Percentiles rank a stretch among this genome's conserved stretches.
These are phyloP conservation scores for Phytomonas sp. DNA, from an alignment of 208 protist genomes.

Conservation along the genomic window DNA sequence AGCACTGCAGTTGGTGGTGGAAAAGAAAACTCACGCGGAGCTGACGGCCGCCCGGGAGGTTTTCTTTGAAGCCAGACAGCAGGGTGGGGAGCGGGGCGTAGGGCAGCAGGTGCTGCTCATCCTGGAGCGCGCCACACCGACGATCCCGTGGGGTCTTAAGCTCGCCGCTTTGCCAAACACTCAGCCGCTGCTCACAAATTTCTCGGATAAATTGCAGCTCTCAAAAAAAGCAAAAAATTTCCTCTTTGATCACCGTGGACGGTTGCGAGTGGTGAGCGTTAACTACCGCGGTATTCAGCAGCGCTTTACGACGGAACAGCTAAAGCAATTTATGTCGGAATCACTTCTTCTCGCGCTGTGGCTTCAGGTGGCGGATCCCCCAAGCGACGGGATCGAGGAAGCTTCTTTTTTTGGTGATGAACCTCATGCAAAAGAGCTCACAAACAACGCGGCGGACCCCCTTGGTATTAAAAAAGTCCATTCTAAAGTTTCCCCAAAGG, in stretches of 20 bases:
- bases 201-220: conserved; percentile 20
- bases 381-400: conserved; percentile 9
- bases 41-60: conserved; percentile 39
- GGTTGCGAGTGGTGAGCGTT: conserved; percentile 26
- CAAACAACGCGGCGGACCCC: not conserved
- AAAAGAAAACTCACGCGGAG: conserved; percentile 20
- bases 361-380: conserved; percentile 20
- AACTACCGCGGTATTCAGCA: conserved; percentile 30
- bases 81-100: conserved; percentile 39
- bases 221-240: conserved; percentile 41
- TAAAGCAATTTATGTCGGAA: conserved; percentile 11
- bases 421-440: not conserved
- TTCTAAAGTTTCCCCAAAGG: not conserved
- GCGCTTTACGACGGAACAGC: conserved; percentile 7
- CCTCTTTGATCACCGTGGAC: conserved; percentile 27
- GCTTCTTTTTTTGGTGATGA: not conserved
- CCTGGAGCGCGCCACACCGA: conserved; percentile 30
- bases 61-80: conserved; percentile 29
- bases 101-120: conserved; percentile 52
- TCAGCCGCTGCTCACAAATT: conserved; percentile 18
- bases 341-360: conserved; percentile 23
- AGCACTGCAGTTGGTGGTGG: conserved; percentile 16
- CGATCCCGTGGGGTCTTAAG: conserved; percentile 42
- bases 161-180: conserved; percentile 12
- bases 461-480: not conserved